Conservation (phyloP, 1,284 basidiomycete species). For the Schizopora paradoxa region DNA sequence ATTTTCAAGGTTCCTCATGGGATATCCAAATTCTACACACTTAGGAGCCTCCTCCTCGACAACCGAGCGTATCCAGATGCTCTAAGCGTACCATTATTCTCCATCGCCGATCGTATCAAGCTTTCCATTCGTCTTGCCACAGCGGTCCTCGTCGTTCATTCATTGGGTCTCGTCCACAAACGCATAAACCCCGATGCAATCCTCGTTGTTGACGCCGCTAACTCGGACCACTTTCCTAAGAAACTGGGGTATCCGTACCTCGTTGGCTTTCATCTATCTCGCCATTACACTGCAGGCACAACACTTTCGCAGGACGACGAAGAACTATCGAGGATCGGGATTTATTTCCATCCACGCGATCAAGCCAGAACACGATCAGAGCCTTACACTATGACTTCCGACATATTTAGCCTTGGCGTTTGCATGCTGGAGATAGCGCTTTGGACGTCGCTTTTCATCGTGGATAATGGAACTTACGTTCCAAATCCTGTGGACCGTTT, state of each 20-base stretch:
- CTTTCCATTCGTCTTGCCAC: slow-evolving; percentile 5
- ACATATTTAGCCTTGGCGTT: slow-evolving; percentile 14
- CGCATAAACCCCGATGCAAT: slow-evolving; percentile 9
- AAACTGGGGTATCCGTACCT: slow-evolving; percentile 7
- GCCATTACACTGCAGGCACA: neutral
- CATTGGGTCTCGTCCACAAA: slow-evolving; percentile 12
- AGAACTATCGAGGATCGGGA: neutral
- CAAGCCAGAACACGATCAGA: neutral
- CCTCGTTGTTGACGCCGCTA: slow-evolving; percentile 4
- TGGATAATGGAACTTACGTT: slow-evolving; percentile 1
- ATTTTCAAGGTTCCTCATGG: no score
- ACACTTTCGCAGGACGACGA: neutral
- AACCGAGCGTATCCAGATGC: no score
- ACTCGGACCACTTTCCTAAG: neutral
- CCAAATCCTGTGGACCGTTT: no score
- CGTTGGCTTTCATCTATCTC: neutral
- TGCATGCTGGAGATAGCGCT: slow-evolving; percentile 14
- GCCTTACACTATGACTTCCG: slow-evolving; percentile 5
- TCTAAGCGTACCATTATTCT: no score
- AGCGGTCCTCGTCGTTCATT: slow-evolving; percentile 11
- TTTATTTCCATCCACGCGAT: slow-evolving; percentile 10
- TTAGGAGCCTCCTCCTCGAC: no score
- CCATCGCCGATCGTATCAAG: no score
- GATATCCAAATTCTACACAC: no score
- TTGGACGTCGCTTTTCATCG: slow-evolving; percentile 10